Evolutionary conservation across 2,329 filamentous ascomycete species (phyloP).

Genomic region (Calycina marina): DNA sequence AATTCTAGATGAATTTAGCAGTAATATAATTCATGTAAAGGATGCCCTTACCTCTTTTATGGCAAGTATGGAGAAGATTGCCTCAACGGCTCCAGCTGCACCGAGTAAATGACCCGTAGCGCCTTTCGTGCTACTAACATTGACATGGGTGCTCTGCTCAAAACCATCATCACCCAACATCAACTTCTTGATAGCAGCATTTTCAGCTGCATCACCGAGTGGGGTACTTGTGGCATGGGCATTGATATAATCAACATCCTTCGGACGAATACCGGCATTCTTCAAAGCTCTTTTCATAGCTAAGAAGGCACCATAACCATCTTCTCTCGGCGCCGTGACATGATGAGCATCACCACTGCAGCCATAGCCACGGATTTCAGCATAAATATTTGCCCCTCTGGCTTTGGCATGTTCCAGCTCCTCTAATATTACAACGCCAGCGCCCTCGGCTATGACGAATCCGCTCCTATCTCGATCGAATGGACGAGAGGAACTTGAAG

Average conservation of each 20-base stretch:
- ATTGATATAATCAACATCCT: slow-evolving; percentile 77
- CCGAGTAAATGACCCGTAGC: slow-evolving; percentile 84
- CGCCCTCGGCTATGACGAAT: slow-evolving; percentile 88
- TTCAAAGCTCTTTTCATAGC: slow-evolving; percentile 77
- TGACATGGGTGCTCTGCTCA: slow-evolving; percentile 45
- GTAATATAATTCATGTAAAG: slow-evolving; percentile 1
- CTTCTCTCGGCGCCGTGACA: slow-evolving; percentile 76
- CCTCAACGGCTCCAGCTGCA: slow-evolving; percentile 81
- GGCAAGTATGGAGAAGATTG: slow-evolving; percentile 69
- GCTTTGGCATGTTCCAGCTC: slow-evolving; percentile 76
- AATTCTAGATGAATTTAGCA: slow-evolving; percentile 36
- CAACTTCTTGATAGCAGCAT: slow-evolving; percentile 62
- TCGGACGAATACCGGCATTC: slow-evolving; percentile 54
- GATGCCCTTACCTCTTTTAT: slow-evolving; percentile 53
- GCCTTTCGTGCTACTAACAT: slow-evolving; percentile 87
- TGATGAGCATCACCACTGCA: slow-evolving; percentile 84
- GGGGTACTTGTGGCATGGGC: slow-evolving; percentile 84
- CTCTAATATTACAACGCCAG: slow-evolving; percentile 77
- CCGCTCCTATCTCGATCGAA: slow-evolving; percentile 71
- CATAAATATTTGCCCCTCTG: slow-evolving; percentile 70
- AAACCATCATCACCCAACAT: slow-evolving; percentile 62
- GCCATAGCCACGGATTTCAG: slow-evolving; percentile 79
- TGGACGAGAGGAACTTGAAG: slow-evolving; percentile 60
- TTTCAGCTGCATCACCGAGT: slow-evolving; percentile 81
- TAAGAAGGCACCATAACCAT: slow-evolving; percentile 66